These are phyloP conservation scores for Meripilus lineatus DNA, from an alignment of 1,284 basidiomycete genomes.

Conservation along the genomic window DNA sequence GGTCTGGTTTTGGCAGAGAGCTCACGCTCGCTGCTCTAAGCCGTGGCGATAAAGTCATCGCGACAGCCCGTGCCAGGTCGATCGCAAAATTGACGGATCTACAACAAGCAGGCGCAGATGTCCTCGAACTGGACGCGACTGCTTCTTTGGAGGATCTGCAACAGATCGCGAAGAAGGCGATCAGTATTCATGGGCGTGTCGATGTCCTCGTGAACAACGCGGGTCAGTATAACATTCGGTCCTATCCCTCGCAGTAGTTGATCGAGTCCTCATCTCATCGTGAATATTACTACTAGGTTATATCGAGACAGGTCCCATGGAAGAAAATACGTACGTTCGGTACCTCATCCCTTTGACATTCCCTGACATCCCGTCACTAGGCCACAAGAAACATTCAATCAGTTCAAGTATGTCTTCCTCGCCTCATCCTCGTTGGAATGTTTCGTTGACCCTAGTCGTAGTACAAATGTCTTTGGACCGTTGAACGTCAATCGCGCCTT, in stretches of 20 bases:
- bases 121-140: slow-evolving; percentile 29
- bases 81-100: slow-evolving; percentile 22
- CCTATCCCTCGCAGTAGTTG: background rate
- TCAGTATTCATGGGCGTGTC: slow-evolving; percentile 31
- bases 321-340: slow-evolving; percentile 14
- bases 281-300: slow-evolving; percentile 11
- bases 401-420: slow-evolving; percentile 27
- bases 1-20: slow-evolving; percentile 29
- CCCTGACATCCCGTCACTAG: slow-evolving; percentile 15
- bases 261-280: background rate
- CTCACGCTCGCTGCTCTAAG: slow-evolving; percentile 17
- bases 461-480: slow-evolving; percentile 34
- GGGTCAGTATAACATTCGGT: slow-evolving; percentile 24
- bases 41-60: slow-evolving; percentile 23
- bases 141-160: slow-evolving; percentile 24
- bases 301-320: slow-evolving; percentile 12
- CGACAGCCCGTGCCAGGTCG: slow-evolving; percentile 23
- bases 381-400: slow-evolving; percentile 25
- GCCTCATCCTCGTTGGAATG: background rate
- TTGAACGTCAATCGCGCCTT: slow-evolving; percentile 35
- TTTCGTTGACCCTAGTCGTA: slow-evolving; percentile 6
- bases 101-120: slow-evolving; percentile 21
- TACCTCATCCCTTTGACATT: background rate
- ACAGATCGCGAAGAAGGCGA: slow-evolving; percentile 33
- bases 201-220: slow-evolving; percentile 49